Conservation (phyloP, 2,329 filamentous ascomycete genomes). For the Cladosporium sp. region DNA sequence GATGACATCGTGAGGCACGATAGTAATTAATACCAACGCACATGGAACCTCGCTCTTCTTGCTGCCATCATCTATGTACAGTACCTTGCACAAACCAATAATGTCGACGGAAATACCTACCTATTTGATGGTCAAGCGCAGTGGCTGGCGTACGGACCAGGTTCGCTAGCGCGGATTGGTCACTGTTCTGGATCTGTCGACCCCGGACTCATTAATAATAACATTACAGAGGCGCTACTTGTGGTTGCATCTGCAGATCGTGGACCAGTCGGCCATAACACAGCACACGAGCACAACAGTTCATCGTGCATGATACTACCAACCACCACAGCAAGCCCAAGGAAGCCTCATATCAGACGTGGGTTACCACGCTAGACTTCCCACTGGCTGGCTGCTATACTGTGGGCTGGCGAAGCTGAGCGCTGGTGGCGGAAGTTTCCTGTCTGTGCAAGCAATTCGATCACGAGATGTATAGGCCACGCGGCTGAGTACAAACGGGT, state of each 20-base stretch:
- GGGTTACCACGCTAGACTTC: neutral
- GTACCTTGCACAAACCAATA: too few relatives aligned
- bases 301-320: neutral
- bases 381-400: neutral
- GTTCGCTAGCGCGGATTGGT: neutral
- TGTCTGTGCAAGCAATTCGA: neutral
- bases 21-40: too few relatives aligned
- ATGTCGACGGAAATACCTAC: neutral
- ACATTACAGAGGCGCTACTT: neutral
- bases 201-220: neutral
- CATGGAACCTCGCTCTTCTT: too few relatives aligned
- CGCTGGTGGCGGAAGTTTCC: neutral
- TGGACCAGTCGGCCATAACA: neutral
- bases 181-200: neutral
- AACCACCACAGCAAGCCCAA: constrained; percentile 1
- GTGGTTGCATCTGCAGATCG: neutral
- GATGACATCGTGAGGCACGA: too few relatives aligned
- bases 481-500: constrained; percentile 4
- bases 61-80: too few relatives aligned
- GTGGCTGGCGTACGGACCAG: neutral
- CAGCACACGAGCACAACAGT: neutral
- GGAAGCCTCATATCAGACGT: neutral
- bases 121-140: neutral
- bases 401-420: neutral
- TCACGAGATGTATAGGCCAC: constrained; percentile 6